Evolutionary conservation across 2,329 filamentous ascomycete species (phyloP).

Genomic region (Pseudogymnoascus sp.): DNA sequence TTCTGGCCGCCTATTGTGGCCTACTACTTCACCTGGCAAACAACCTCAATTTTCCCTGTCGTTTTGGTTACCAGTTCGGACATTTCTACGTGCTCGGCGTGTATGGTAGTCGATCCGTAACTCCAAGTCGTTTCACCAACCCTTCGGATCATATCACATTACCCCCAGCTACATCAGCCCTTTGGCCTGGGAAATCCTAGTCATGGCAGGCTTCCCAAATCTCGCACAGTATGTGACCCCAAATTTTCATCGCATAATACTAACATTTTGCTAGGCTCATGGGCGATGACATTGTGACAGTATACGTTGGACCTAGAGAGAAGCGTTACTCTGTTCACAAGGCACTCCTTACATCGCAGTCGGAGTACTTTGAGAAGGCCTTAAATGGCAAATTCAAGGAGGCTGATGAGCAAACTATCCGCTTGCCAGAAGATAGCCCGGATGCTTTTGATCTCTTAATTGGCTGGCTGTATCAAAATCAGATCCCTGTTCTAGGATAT

Average conservation of each 20-base stretch:
- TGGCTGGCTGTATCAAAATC: constrained; percentile 19
- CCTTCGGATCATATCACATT: background rate
- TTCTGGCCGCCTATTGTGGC: background rate
- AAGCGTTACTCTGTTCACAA: constrained; percentile 22
- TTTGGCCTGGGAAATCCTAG: background rate
- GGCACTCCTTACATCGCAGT: constrained; percentile 19
- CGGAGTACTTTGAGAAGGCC: constrained; percentile 21
- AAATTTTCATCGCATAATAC: background rate
- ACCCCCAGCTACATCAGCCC: background rate
- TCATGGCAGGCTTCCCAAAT: background rate
- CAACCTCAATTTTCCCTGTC: background rate
- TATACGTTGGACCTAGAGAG: constrained; percentile 20
- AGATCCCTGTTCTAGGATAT: background rate
- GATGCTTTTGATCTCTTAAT: constrained; percentile 18
- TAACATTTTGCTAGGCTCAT: constrained; percentile 11
- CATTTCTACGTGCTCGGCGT: background rate
- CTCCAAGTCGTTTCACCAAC: background rate
- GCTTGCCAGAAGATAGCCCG: constrained; percentile 17
- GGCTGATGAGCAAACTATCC: constrained; percentile 15
- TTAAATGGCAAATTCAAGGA: constrained; percentile 21
- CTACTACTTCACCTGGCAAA: background rate
- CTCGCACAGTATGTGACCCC: background rate
- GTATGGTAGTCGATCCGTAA: background rate
- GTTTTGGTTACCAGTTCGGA: background rate
- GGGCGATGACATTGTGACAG: constrained; percentile 17